Evolutionary conservation across 108 stramenopile species (phyloP).

Genomic region (Hondaea fermentalgiana): DNA sequence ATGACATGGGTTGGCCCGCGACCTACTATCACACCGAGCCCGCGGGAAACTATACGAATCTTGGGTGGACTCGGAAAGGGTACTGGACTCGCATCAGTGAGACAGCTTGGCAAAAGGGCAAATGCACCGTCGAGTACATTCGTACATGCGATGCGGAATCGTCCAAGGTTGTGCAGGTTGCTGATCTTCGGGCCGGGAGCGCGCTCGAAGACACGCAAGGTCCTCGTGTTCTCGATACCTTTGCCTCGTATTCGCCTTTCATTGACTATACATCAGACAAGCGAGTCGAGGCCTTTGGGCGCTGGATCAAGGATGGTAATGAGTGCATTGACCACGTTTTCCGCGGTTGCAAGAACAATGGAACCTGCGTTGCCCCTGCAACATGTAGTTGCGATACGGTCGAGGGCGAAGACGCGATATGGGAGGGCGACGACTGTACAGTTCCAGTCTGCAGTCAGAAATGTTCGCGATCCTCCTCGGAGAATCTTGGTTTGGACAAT

Average conservation of each 20-base stretch:
- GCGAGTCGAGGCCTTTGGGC: conserved; percentile 29
- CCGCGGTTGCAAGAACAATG: conserved; percentile 51
- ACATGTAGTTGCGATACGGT: conserved; percentile 23
- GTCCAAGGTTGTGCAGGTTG: conserved; percentile 29
- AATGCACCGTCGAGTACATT: conserved; percentile 63
- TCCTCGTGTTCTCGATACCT: conserved; percentile 59
- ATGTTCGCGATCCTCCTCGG: not conserved
- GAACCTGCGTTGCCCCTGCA: conserved; percentile 29
- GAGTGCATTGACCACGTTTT: conserved; percentile 66
- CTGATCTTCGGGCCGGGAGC: not conserved
- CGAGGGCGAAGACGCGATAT: not conserved
- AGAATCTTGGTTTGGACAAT: not conserved
- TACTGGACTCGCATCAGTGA: conserved; percentile 57
- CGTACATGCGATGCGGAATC: conserved; percentile 42
- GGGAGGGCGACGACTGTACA: conserved; percentile 31
- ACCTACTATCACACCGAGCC: conserved; percentile 46
- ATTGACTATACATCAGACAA: conserved; percentile 47
- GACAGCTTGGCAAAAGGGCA: conserved; percentile 55
- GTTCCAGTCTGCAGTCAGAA: conserved; percentile 21
- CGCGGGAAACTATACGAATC: conserved; percentile 51
- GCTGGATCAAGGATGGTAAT: conserved; percentile 52
- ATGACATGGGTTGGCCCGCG: conserved; percentile 57
- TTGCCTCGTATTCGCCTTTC: conserved; percentile 54
- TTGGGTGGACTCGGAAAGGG: conserved; percentile 57
- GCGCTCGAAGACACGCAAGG: too few species aligned